Conservation (phyloP, 495 filamentous ascomycete species). For the Letharia lupina region DNA sequence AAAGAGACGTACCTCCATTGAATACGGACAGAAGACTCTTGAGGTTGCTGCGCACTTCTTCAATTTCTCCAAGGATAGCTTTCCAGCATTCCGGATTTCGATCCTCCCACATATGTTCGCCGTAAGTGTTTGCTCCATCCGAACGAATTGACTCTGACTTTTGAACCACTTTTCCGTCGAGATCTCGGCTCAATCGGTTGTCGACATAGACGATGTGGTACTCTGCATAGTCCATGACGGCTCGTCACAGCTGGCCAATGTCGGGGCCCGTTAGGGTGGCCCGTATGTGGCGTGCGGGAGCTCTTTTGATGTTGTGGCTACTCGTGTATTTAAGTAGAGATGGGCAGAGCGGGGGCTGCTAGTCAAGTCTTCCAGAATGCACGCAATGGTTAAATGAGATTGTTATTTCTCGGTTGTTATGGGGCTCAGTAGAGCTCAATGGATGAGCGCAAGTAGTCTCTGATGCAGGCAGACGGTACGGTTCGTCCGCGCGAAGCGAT, state of each 20-base stretch:
- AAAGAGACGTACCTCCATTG: slow-evolving; percentile 42
- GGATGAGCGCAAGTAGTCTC: neutral
- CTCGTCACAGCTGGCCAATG: slow-evolving; percentile 21
- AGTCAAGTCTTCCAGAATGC: neutral
- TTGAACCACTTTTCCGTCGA: slow-evolving; percentile 39
- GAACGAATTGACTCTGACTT: slow-evolving; percentile 27
- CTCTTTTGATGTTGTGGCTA: neutral
- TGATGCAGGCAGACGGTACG: neutral
- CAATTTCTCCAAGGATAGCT: slow-evolving; percentile 39
- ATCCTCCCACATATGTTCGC: slow-evolving; percentile 21
- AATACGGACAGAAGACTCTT: slow-evolving; percentile 44
- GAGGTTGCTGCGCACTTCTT: slow-evolving; percentile 43
- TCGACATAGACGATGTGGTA: slow-evolving; percentile 83
- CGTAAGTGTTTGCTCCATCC: slow-evolving; percentile 19
- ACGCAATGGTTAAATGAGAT: neutral
- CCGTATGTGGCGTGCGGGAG: neutral
- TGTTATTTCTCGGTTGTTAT: neutral
- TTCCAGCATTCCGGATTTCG: slow-evolving; percentile 23
- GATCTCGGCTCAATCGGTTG: slow-evolving; percentile 58
- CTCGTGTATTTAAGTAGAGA: neutral
- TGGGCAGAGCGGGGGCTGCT: neutral
- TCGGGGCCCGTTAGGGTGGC: slow-evolving; percentile 9
- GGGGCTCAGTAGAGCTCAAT: neutral
- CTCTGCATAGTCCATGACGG: slow-evolving; percentile 57
- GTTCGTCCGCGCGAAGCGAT: neutral